Conservation (phyloP, 495 filamentous ascomycete genomes). For the Annulohypoxylon bovei region DNA sequence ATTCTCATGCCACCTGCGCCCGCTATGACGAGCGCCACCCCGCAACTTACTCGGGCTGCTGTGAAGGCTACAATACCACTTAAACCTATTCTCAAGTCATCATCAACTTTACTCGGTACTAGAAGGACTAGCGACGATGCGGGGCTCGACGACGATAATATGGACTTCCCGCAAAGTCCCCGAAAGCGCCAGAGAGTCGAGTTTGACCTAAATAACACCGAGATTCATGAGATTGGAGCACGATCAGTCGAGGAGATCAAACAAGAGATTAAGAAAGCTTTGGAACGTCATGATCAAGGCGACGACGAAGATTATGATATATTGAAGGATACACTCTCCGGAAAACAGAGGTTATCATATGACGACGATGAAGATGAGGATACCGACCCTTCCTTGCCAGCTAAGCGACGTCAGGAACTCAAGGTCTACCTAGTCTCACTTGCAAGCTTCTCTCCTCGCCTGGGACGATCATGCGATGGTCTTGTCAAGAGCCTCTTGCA, state of each 20-base stretch:
- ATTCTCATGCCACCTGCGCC: slow-evolving; percentile 44
- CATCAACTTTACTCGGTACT: slow-evolving; percentile 49
- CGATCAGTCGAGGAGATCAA: slow-evolving; percentile 65
- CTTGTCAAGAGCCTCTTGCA: slow-evolving; percentile 77
- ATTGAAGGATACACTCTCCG: slow-evolving; percentile 68
- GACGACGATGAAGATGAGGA: slow-evolving; percentile 53
- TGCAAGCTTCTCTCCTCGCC: slow-evolving; percentile 72
- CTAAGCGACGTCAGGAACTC: slow-evolving; percentile 64
- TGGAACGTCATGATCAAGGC: slow-evolving; percentile 72
- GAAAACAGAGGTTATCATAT: slow-evolving; percentile 31
- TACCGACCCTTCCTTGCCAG: slow-evolving; percentile 48
- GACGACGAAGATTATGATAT: slow-evolving; percentile 78
- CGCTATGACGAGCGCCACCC: slow-evolving; percentile 41
- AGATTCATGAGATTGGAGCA: slow-evolving; percentile 63
- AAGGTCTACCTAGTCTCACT: slow-evolving; percentile 81
- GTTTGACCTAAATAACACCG: slow-evolving; percentile 77
- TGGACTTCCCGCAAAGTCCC: slow-evolving; percentile 39
- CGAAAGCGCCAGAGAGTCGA: slow-evolving; percentile 69
- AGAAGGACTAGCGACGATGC: slow-evolving; percentile 53
- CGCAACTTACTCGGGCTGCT: slow-evolving; percentile 32
- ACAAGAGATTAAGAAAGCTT: slow-evolving; percentile 77
- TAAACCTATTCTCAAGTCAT: slow-evolving; percentile 58
- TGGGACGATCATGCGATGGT: slow-evolving; percentile 75
- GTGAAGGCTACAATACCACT: slow-evolving; percentile 46
- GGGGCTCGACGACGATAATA: slow-evolving; percentile 55